These are phyloP conservation scores for Schwanniomyces etchellsii DNA, from an alignment of 1,139 yeast species.

Conservation along the genomic window DNA sequence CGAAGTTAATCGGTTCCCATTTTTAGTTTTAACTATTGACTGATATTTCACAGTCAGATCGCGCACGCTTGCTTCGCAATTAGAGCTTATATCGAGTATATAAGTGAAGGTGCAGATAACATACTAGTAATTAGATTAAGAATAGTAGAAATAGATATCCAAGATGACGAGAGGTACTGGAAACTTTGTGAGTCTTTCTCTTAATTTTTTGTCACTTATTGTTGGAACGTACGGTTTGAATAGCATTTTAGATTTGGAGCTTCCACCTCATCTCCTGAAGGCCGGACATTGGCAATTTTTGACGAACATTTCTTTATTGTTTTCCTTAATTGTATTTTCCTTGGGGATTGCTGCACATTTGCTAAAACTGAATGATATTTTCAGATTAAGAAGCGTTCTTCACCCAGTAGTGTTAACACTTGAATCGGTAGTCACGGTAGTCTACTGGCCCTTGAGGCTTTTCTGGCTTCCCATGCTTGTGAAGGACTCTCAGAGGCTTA, in stretches of 20 bases:
- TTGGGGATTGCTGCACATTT: slow-evolving; percentile 39
- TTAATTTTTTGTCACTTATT: slow-evolving; percentile 22
- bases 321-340: slow-evolving; percentile 38
- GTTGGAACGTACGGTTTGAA: slow-evolving; percentile 28
- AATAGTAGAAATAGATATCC: slow-evolving; percentile 1
- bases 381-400: slow-evolving; percentile 5
- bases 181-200: slow-evolving; percentile 18
- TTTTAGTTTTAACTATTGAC: no score
- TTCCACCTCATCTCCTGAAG: slow-evolving; percentile 42
- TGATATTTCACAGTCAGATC: no score
- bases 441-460: slow-evolving; percentile 17
- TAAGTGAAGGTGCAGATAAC: no score
- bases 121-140: no score
- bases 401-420: slow-evolving; percentile 11
- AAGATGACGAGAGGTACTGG: slow-evolving; percentile 23
- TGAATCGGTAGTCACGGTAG: slow-evolving; percentile 18
- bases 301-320: slow-evolving; percentile 47
- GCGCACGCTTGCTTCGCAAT: no score
- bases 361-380: slow-evolving; percentile 16
- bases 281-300: slow-evolving; percentile 69
- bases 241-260: slow-evolving; percentile 19
- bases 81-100: no score
- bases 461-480: slow-evolving; percentile 16
- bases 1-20: slow-evolving; percentile 16
- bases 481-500: slow-evolving; percentile 19